Conservation (phyloP, 306 rosid genomes). For the Trifolium fragiferum region DNA sequence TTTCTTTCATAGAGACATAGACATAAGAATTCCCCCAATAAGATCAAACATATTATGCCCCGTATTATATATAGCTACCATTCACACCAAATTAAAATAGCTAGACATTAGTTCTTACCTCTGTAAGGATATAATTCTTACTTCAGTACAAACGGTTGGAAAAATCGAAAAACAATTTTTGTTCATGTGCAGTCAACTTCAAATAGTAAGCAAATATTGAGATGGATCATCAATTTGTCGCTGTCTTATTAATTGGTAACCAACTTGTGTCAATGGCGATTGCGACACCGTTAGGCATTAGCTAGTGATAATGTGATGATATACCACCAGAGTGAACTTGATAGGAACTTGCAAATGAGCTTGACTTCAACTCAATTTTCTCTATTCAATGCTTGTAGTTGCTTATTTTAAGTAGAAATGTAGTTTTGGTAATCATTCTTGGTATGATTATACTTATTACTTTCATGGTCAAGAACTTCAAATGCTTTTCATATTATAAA, state of each 20-base stretch:
- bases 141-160: slow-evolving; percentile 16
- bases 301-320: slow-evolving; percentile 41
- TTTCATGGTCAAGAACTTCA: not conserved
- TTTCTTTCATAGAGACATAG: slow-evolving; percentile 15
- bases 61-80: slow-evolving; percentile 36
- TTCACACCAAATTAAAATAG: slow-evolving; percentile 38
- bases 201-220: slow-evolving; percentile 38
- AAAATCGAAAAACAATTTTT: not conserved
- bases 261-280: slow-evolving; percentile 43
- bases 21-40: slow-evolving; percentile 46
- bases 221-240: slow-evolving; percentile 41
- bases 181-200: slow-evolving; percentile 37
- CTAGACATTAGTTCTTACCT: not conserved
- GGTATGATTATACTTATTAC: not conserved
- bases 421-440: slow-evolving; percentile 41
- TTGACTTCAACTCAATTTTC: slow-evolving; percentile 8
- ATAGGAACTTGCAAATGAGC: slow-evolving; percentile 48
- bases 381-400: not conserved
- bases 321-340: slow-evolving; percentile 45
- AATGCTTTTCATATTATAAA: not conserved
- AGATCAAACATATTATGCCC: slow-evolving; percentile 33
- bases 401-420: slow-evolving; percentile 32
- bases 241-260: slow-evolving; percentile 55
- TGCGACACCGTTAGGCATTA: slow-evolving; percentile 36
- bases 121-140: slow-evolving; percentile 4